Evolutionary conservation across 768 basidiomycete species (phyloP), one percentile per base, ranked within the genome.

Genomic region (Mycena vulgaris): DNA sequence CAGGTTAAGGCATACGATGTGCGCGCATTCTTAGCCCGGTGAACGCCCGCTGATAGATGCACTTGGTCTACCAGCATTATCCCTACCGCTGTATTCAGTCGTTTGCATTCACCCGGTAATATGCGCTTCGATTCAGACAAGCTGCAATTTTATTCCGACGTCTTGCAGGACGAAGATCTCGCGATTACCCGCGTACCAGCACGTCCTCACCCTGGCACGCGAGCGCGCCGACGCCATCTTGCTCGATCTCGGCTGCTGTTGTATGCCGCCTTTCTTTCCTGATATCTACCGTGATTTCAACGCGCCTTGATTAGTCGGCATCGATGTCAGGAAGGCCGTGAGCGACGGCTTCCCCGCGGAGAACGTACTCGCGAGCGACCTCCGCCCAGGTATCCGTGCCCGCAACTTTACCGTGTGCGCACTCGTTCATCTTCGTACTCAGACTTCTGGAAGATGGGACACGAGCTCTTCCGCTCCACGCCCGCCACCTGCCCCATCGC

Each of bases 371-470:
- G 84, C 80, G 1, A 81, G 79, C 35, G 85, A 85, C 65, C 75
- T 86, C 17, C 72, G 75, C 14, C 75, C 72, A 77, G 80, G 83
- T 82, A n/a, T 11, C 23, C 33, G 2, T n/a, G 8, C 13, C 21
- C 17, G 11, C 9, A 13, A n/a, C 21, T 51, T 27, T 5, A 33
- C 33, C 23, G 5, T n/a, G n/a, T 35, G n/a, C 19, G 8, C n/a
- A 9, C 31, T 13, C 14, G 16, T n/a, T 16, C 1, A 57, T n/a
- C 25, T 11, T 62, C 3, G 30, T 27, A 25, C 25, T 21, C 63
- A 91, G 90, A 78, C 7, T 89, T 90, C 69, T 92, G 90, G 90
- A 82, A 88, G 5, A 81, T 86, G 4, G 92, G 91, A 1, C 90
- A 92, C 68, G 83, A 87, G 55, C 81, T 93, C 10, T 93, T 92